Base-by-base conservation (phyloP, 805 yeast genomes). In the Myxozyma lipomycoides region DNA sequence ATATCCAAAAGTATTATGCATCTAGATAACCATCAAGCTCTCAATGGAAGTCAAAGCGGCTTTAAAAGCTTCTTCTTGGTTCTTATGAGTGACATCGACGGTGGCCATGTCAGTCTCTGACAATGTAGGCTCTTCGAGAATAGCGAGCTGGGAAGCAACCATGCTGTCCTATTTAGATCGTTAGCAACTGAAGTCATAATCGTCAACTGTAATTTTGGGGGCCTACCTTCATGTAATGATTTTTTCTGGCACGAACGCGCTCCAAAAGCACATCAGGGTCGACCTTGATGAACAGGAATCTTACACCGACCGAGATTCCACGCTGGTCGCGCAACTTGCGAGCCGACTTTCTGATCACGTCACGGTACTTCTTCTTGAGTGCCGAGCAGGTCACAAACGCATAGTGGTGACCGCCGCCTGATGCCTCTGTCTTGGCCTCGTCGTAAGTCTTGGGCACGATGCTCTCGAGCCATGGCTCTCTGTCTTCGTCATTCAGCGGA, bases 401-500 rank as follows among this genome's bases (percentile, higher is more conserved):
- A 2, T 64, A 58, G 2, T 48, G 38, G 6, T 30, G 40, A 17
- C 43, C 51, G 5, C 63, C 50, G 12, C 12, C 32, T 26, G 42
- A 45, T 2, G 39, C 36, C 1, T 67, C 56, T 26, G 70, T 55
- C 34, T 59, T 50, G 24, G 64, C 43, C 3, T 82, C 74, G n/a
- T 66, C 61, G 0, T 59, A 55, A 1, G 78, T 69, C 15, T 35
- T 46, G 4, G 49, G 50, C 17, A 59, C 46, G 10, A 93, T 68
- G 35, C 66, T 64, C 35, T 72, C 67, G 18, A 93, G 74, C 98
- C 98, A 93, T 1, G 78, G 90, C 90, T 91, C 86, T 52, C 98
- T 72, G 67, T 93, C 98, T 1, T 82, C 93, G 64, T 93, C 98
- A 0, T 82, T 78, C 51, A 93, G 72, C 1, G 98, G 95, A 19